Evolutionary conservation across 192 early-diverging fungal genomes (phyloP).

Genomic region (Backusella morwellensis): DNA sequence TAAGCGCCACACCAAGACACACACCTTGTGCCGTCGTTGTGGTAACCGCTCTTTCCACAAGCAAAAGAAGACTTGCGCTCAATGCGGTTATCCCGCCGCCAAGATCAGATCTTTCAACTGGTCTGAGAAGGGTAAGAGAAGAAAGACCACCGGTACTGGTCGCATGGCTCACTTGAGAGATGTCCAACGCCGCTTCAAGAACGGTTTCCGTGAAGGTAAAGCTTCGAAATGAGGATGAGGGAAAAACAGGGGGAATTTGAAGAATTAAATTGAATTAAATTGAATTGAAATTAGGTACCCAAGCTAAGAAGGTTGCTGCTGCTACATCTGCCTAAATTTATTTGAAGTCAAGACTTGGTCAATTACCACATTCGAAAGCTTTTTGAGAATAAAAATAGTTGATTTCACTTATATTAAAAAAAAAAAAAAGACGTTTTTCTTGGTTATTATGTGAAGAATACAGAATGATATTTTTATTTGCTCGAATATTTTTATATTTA

Average conservation of each 20-base stretch:
- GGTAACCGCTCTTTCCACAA: constrained; percentile 98
- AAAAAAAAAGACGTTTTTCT: not conserved
- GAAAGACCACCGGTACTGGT: constrained; percentile 99
- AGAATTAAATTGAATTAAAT: not conserved
- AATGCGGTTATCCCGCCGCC: constrained; percentile 97
- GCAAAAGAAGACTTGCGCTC: constrained; percentile 99
- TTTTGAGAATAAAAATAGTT: not conserved
- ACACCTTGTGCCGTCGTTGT: constrained; percentile 98
- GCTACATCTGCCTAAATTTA: constrained; percentile 20
- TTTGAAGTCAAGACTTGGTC: not conserved
- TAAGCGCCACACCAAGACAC: constrained; percentile 99
- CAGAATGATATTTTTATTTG: not conserved
- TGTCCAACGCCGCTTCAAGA: constrained; percentile 93
- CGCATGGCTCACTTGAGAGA: constrained; percentile 96
- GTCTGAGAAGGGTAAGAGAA: constrained; percentile 93
- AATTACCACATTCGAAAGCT: not conserved
- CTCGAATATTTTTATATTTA: not conserved
- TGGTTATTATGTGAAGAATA: too few relatives aligned
- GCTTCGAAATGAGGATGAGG: not conserved
- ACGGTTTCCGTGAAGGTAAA: constrained; percentile 92
- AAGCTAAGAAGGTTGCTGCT: constrained; percentile 15
- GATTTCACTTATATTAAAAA: not conserved
- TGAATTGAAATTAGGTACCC: constrained; percentile 9
- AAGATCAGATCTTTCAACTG: constrained; percentile 98
- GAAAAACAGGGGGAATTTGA: not conserved